phyloP scores from a whole-genome alignment of 2,329 filamentous ascomycete species.

The Claviceps pusilla region DNA sequence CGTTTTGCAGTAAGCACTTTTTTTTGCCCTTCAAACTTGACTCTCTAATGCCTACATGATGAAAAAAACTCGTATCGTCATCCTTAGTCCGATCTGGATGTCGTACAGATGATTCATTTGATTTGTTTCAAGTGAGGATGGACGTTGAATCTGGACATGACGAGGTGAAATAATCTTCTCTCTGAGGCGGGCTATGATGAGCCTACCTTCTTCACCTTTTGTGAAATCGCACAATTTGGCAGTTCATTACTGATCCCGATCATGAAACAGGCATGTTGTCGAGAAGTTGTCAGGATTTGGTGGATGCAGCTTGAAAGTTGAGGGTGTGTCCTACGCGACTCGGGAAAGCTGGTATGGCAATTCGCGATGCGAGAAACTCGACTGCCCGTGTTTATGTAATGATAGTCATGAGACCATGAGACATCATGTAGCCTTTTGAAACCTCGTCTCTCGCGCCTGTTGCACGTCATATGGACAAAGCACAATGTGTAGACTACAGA shows the following conservation, averaged over 20 bases:
- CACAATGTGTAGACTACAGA: too few species aligned
- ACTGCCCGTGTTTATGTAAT: background rate
- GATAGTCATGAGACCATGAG: background rate
- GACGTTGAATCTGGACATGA: slow-evolving; percentile 24
- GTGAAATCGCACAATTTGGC: background rate
- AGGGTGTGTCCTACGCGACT: background rate
- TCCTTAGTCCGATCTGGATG: slow-evolving; percentile 69
- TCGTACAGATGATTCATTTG: slow-evolving; percentile 19
- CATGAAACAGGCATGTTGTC: background rate
- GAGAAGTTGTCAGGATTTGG: background rate
- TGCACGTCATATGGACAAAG: background rate
- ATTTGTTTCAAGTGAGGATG: slow-evolving; percentile 15
- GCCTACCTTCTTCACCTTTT: background rate
- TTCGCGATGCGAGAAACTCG: background rate
- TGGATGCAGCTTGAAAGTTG: background rate
- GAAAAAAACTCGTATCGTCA: slow-evolving; percentile 77
- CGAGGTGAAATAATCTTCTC: slow-evolving; percentile 40
- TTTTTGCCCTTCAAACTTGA: background rate
- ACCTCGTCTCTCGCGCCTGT: background rate
- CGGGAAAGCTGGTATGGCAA: background rate
- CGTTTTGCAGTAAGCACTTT: background rate
- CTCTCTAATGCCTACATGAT: slow-evolving; percentile 41
- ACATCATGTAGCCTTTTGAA: background rate
- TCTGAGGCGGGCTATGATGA: slow-evolving; percentile 23
- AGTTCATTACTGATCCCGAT: background rate